Evolutionary conservation across 1,284 basidiomycete genomes (phyloP).

Genomic region (Irpex lacteus): DNA sequence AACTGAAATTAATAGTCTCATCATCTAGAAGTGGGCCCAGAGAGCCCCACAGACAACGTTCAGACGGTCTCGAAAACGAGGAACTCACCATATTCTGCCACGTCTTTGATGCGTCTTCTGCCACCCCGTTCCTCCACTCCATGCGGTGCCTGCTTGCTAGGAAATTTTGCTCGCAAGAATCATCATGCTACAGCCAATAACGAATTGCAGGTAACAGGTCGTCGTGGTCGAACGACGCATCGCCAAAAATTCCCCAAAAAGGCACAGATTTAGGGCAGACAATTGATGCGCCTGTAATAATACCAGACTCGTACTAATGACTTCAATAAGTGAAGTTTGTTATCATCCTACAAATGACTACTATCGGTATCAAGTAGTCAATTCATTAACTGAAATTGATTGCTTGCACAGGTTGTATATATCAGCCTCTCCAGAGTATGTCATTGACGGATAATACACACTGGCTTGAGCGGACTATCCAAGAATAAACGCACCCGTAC

Average conservation of each 20-base stretch:
- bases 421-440: no score
- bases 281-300: neutral
- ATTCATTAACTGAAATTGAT: no score
- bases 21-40: constrained; percentile 4
- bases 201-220: neutral
- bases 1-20: constrained; percentile 10
- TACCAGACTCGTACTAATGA: no score
- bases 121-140: neutral
- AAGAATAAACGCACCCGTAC: constrained; percentile 30
- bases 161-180: neutral
- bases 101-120: neutral
- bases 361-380: no score
- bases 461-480: constrained; percentile 1
- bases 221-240: neutral
- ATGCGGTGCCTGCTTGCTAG: neutral
- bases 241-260: neutral
- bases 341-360: no score
- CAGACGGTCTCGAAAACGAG: neutral
- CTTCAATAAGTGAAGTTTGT: no score
- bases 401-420: no score
- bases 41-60: neutral
- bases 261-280: neutral
- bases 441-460: neutral
- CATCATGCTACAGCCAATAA: neutral
- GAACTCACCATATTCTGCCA: neutral